Evolutionary conservation across 805 yeast genomes (phyloP), one percentile per base, ranked within the genome.

Genomic region (Aciculoconidium aculeatum): DNA sequence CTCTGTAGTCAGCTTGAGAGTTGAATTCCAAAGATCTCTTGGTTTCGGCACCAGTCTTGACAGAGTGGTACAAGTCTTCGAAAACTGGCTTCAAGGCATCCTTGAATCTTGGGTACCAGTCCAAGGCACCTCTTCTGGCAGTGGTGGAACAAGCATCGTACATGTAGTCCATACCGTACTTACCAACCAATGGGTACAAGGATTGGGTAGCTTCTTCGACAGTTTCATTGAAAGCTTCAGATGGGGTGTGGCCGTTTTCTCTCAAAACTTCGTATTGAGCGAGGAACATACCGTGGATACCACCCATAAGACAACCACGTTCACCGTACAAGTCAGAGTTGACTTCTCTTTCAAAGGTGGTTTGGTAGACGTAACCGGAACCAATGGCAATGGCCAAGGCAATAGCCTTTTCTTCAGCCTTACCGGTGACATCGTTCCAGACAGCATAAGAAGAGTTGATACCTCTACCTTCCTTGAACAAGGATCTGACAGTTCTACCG

Each of bases 91-190:
- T 92, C 70, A 92, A 77, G 59, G 96, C 96, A 51, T 85, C 90
- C 79, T 88, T 88, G 87, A 92, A 92, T 68, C 82, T 73, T 68
- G 97, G 97, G 77, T 92, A 90, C 98, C 98, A 92, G 76, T 92
- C 98, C 55, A 92, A 78, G 62, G 98, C 98, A 78, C 98, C 98
- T 75, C 98, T 86, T 79, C 97, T 87, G 57, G 98, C 98, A 49
- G 98, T 92, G 60, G 98, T 92, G 49, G 98, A 92, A 73, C 98
- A 92, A 55, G 98, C 98, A 63, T 92, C 97, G 80, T 92, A 92
- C 98, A 92, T 92, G 90, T 92, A 92, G 72, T 92, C 98, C 98
- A 92, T 92, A 74, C 98, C 98, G 78, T 92, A 84, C 71, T 86
- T 87, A 72, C 98, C 98, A 53, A 92, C 67, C 75, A 92, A 80